Base-by-base conservation (phyloP, 2,329 filamentous ascomycete species). In the Bipolaris bicolor region DNA sequence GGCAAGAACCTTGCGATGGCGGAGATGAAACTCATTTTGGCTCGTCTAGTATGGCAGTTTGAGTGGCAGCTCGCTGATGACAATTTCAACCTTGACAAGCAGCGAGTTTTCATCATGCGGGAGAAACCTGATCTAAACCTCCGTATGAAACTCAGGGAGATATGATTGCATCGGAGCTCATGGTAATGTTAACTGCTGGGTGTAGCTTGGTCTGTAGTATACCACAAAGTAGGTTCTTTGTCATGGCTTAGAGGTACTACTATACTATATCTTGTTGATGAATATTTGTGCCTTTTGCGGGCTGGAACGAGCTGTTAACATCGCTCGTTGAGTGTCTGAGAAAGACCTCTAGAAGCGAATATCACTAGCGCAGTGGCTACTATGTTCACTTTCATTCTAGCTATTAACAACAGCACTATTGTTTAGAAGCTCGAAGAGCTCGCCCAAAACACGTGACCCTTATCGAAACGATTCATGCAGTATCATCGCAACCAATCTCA, bases 31-130 rank as follows among this genome's bases (percentile, higher is more conserved):
- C 52, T 79, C 5, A 72, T 79, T 7, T 41, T 78, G 11, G 68
- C 76, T 2, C 76, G 76, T 46, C 41, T 79, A 39, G 34, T 79
- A 0, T 78, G 69, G 68, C 67, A 71, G 10, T 80, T 79, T 46
- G 76, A 79, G 58, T 53, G 77, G 31, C 41, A 56, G 39, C 49
- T 64, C 29, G 31, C 40, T 7, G 40, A 45, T 15, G 40, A 49
- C 15, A 7, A 22, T 7, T 22, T 29, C 15, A 39, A 37, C 22
- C 46, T 49, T 13, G 46, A 40, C 1, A 40, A 33, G 3, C 46
- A 55, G 24, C 29, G 20, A 4, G 33, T 37, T 5, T 55, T 51
- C 2, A 34, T 40, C 1, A n/a, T 55, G 1, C 26, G 47, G 7
- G 39, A 55, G 7, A 50, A 50, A n/a, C 33, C 46, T 1, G 46